These are phyloP conservation scores for Didymella pomorum DNA, from an alignment of 2,329 filamentous ascomycete genomes.

Conservation along the genomic window DNA sequence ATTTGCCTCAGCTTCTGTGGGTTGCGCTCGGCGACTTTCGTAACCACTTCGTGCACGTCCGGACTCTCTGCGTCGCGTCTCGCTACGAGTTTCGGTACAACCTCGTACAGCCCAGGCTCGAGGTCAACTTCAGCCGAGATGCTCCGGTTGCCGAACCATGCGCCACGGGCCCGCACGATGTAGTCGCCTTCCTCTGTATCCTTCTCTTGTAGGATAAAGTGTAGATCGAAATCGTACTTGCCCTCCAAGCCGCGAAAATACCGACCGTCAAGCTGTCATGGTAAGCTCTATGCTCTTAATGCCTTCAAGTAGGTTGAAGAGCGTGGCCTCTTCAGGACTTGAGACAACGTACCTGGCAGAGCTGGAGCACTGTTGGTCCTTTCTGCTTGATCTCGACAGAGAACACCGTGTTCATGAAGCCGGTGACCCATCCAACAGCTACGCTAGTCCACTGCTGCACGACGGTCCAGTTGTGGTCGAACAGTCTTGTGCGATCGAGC, in stretches of 20 bases:
- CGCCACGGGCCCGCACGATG: constrained; percentile 60
- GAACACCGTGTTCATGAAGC: constrained; percentile 69
- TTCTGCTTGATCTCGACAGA: constrained; percentile 60
- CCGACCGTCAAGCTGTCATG: constrained; percentile 62
- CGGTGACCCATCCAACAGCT: constrained; percentile 66
- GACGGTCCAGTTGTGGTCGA: constrained; percentile 66
- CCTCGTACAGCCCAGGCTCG: constrained; percentile 74
- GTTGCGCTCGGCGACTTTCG: constrained; percentile 42
- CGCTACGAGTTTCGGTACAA: constrained; percentile 77
- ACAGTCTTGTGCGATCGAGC: constrained; percentile 67
- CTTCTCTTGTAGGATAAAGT: constrained; percentile 66
- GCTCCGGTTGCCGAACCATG: constrained; percentile 70
- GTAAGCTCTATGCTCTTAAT: constrained; percentile 30
- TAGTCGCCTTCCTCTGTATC: constrained; percentile 58
- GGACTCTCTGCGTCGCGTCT: constrained; percentile 58
- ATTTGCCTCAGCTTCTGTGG: constrained; percentile 67
- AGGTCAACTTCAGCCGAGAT: constrained; percentile 79
- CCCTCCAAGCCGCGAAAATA: constrained; percentile 66
- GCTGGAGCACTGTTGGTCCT: constrained; percentile 64
- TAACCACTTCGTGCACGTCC: constrained; percentile 71
- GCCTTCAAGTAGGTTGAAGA: neutral
- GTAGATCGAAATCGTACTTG: constrained; percentile 64
- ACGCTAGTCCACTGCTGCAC: constrained; percentile 67
- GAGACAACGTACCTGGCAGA: constrained; percentile 63
- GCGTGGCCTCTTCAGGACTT: constrained; percentile 28